A percentile compares a stretch with the other conserved stretches of the same genome.
These are phyloP conservation scores for Prunella vulgaris DNA, from an alignment of 257 asterid genomes.

Conservation along the genomic window DNA sequence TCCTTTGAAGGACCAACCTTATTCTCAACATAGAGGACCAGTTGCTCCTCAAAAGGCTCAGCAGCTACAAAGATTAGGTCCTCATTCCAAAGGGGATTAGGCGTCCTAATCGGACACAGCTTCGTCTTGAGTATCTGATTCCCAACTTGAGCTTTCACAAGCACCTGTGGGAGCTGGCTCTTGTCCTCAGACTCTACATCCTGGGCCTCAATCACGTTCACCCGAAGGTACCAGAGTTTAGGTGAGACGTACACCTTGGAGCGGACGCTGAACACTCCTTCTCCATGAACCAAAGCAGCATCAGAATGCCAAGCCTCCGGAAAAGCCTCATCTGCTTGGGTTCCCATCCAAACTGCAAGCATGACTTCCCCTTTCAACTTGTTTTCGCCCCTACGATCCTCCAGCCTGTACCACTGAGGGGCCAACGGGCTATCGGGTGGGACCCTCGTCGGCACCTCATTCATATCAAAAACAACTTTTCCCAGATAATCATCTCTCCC, in stretches of 20 bases:
- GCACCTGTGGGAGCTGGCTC: conserved; percentile 50
- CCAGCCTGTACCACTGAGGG: conserved; percentile 74
- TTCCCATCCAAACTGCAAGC: conserved; percentile 81
- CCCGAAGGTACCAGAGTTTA: conserved; percentile 69
- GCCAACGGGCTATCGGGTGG: conserved; percentile 89
- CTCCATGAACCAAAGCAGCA: conserved; percentile 57
- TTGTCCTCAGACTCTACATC: conserved; percentile 54
- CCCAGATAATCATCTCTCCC: conserved; percentile 60
- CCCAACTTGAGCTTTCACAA: conserved; percentile 70
- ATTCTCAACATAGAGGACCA: conserved; percentile 50
- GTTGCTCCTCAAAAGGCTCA: conserved; percentile 74
- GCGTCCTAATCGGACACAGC: conserved; percentile 38
- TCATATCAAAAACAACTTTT: conserved; percentile 55
- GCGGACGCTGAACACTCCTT: conserved; percentile 55
- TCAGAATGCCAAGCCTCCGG: conserved; percentile 81
- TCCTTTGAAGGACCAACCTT: conserved; percentile 40
- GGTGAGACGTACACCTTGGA: conserved; percentile 80
- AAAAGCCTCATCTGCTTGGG: conserved; percentile 76
- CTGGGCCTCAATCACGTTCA: conserved; percentile 70
- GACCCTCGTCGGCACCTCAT: conserved; percentile 66
- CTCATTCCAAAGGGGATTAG: conserved; percentile 72
- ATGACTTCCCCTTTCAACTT: conserved; percentile 53
- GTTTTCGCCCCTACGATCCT: conserved; percentile 40
- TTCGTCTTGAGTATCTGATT: conserved; percentile 60
- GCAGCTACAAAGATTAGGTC: conserved; percentile 65